Conservation (phyloP, 176 grass and related monocot genomes). For the Aegilops bicornis region DNA sequence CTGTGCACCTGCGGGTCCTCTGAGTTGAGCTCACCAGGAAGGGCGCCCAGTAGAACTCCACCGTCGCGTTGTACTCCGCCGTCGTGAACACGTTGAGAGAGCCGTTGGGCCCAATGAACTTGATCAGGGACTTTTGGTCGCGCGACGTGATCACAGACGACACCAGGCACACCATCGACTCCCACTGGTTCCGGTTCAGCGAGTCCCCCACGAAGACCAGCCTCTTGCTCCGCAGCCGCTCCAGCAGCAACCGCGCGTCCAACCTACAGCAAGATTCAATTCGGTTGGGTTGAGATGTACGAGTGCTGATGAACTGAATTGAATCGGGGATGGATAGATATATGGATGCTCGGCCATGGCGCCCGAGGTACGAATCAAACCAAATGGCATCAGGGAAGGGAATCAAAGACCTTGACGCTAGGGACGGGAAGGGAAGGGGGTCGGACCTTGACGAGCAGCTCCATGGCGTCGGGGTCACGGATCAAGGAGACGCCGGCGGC, state of each 20-base stretch:
- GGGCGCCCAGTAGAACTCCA: slow-evolving; percentile 96
- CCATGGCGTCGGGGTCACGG: no score
- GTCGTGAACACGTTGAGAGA: slow-evolving; percentile 64
- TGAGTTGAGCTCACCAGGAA: slow-evolving; percentile 78
- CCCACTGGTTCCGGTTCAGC: slow-evolving; percentile 89
- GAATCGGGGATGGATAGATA: no score
- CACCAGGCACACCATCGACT: slow-evolving; percentile 90
- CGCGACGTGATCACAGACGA: slow-evolving; percentile 39
- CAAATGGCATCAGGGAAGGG: no score
- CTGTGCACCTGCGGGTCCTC: slow-evolving; percentile 66
- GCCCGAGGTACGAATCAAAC: no score
- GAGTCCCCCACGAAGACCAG: slow-evolving; percentile 95
- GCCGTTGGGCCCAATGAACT: slow-evolving; percentile 57
- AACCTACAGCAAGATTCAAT: slow-evolving; percentile 27
- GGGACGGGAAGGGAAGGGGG: no score
- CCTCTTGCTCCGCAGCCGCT: slow-evolving; percentile 71
- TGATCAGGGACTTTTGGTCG: slow-evolving; percentile 56
- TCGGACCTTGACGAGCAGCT: no score
- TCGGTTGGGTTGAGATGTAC: no score
- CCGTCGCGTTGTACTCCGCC: slow-evolving; percentile 64
- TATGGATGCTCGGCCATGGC: no score
- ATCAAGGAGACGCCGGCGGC: no score
- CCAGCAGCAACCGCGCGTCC: slow-evolving; percentile 53
- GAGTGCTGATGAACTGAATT: no score
- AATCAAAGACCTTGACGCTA: no score